Evolutionary conservation across 225 moss, liverwort and hornwort genomes (phyloP), one percentile per base, ranked within the genome.

Genomic region (Ulota crispa): DNA sequence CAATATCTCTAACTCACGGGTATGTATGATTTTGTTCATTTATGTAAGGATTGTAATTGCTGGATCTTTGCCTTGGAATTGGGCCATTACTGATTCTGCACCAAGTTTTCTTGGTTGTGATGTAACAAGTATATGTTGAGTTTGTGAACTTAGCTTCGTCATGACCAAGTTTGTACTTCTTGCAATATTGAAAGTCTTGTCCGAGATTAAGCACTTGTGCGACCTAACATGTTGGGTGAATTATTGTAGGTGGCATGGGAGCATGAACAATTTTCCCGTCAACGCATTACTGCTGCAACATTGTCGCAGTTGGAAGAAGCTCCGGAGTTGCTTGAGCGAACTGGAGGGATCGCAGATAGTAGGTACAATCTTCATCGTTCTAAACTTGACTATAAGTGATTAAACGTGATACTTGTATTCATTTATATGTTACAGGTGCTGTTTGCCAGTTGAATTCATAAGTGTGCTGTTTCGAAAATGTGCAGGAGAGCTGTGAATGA

Each of bases 231-330:
- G 31, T 63, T 70, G 45, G 27, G 69, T 62, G 73, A 76, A 36
- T 79, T 47, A 15, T 34, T 76, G 66, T 89, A 97, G 97, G 97
- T 99, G 65, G 89, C 92, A 28, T 96, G 94, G 96, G 99, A 99
- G 83, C 99, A 99, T 75, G 99, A 96, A 79, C 99, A 96, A 66
- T 99, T 99, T 83, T 99, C 99, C 31, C 94, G 99, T 73, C 91
- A 94, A 64, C 92, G 99, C 60, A 96, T 99, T 53, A 96, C 93
- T 54, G 96, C 99, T 54, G 99, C 89, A 26, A 99, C 99, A 19
- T 85, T 99, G 76, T 96, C 99, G 64, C 91, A 91, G 63, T 75
- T 96, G 43, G 94, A 92, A 80, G 85, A 91, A 79, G 88, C 93
- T 55, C 92, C 99, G 18, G 90, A 93, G 70, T 86, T 94, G 78